Base-by-base conservation (phyloP, 1,284 basidiomycete species). In the Boletellus deceptivus region DNA sequence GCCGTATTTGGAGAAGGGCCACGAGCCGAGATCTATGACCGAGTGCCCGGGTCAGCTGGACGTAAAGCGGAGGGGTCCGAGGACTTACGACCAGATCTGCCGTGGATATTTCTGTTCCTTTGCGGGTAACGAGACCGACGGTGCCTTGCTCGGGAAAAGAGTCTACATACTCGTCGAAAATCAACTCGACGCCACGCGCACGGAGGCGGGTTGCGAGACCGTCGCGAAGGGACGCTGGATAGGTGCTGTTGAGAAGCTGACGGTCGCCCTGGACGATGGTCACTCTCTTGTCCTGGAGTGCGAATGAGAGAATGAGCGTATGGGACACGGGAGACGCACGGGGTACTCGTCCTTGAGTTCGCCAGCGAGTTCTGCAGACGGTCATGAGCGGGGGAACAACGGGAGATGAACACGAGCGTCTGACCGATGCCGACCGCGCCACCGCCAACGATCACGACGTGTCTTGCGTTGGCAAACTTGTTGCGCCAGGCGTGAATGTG, bases 371-470 rank as follows among this genome's bases (percentile, higher is more conserved):
- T 84, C 80, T 84, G 52, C 3, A 24, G 18, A 27, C 25, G 17
- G 38, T n/a, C 29, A 36, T 43, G 52, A 53, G 45, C 31, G 36
- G 43, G n/a, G 39, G 31, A 46, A 18, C 35, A 43, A 37, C 49
- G 35, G 8, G 1, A 20, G 22, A 27, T 7, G 18, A 17, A 33
- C 13, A 14, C 20, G 24, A n/a, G 3, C 3, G 29, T 48, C 74
- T 53, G 51, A 84, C 84, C 85, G 45, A 78, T 65, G 8, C 81
- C 83, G 25, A 86, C 76, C 4, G 84, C 72, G 25, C 86, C 85
- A 35, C 81, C 84, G 29, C 84, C 86, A 7, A 74, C 79, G 35
- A 87, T 64, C 8, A 81, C 73, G 48, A 84, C 71, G 55, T 77
- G 72, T 27, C 72, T 68, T 1, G 83, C 79, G 2, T 68, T 64